phyloP scores from a whole-genome alignment of 1,139 yeast species.

The Yamadazyma jaroonii region DNA sequence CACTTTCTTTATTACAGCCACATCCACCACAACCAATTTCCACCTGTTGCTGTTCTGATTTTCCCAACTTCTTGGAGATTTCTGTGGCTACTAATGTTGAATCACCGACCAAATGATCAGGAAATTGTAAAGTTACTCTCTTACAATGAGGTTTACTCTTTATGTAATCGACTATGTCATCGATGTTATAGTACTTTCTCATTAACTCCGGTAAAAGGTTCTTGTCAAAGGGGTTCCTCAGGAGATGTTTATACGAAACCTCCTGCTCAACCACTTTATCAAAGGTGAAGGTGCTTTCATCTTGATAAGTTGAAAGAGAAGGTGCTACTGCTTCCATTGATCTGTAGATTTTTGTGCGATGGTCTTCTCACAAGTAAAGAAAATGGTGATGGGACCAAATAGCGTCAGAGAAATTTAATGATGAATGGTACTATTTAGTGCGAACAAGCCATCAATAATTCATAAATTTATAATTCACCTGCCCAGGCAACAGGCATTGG shows the following conservation, averaged over 20 bases:
- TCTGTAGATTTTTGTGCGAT: background rate
- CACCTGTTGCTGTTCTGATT: background rate
- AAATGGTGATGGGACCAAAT: too few relatives aligned
- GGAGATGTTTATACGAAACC: constrained; percentile 32
- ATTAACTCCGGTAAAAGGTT: constrained; percentile 26
- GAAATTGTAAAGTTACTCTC: constrained; percentile 82
- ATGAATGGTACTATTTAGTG: too few relatives aligned
- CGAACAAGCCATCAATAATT: too few relatives aligned
- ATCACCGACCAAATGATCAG: constrained; percentile 76
- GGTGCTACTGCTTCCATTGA: constrained; percentile 40
- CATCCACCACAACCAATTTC: background rate
- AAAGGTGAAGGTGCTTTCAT: constrained; percentile 47
- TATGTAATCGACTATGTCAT: constrained; percentile 40
- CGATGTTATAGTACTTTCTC: constrained; percentile 50
- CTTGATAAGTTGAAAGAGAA: constrained; percentile 58
- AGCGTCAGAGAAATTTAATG: too few relatives aligned
- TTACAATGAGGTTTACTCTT: constrained; percentile 27
- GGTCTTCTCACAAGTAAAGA: background rate
- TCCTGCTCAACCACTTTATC: constrained; percentile 30
- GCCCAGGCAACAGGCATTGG: constrained; percentile 35
- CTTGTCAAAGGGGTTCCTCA: constrained; percentile 19
- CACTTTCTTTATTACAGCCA: constrained; percentile 2
- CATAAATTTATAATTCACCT: constrained; percentile 4
- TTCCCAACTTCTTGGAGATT: constrained; percentile 23
- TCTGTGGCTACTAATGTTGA: constrained; percentile 65